A percentile compares a stretch with the other conserved stretches of the same genome.
phyloP scores from a whole-genome alignment of 2,329 filamentous ascomycete species.

The Ophiostoma himal-ulmi region DNA sequence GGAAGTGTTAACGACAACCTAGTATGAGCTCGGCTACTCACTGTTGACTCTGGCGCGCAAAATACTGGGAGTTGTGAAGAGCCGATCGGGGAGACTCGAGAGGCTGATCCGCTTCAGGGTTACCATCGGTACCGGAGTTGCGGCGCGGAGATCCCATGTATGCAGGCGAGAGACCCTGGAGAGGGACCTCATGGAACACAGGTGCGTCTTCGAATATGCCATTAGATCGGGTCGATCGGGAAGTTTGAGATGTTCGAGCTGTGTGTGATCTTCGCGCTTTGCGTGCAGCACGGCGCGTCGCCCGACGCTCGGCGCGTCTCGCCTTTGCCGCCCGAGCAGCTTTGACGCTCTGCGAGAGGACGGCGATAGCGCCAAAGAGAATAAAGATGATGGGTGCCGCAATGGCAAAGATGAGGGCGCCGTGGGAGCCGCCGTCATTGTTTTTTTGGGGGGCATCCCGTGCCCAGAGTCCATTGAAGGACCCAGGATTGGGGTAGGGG shows the following conservation, averaged over 20 bases:
- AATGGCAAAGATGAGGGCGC: constrained; percentile 2
- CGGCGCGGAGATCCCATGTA: background rate
- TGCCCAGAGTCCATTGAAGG: background rate
- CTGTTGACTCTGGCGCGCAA: background rate
- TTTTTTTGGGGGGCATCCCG: background rate
- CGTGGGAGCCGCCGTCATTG: background rate
- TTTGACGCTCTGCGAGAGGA: background rate
- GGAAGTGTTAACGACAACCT: too few species aligned
- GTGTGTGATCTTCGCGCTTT: background rate
- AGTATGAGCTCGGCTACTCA: background rate
- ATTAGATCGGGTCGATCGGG: background rate
- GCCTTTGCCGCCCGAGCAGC: background rate
- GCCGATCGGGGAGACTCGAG: background rate
- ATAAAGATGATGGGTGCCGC: background rate
- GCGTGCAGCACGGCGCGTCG: background rate
- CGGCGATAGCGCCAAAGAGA: background rate
- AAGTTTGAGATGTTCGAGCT: background rate
- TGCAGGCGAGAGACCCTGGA: background rate
- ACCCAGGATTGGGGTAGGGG: background rate
- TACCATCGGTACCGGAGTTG: background rate
- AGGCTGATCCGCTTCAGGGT: background rate
- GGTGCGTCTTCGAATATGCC: background rate
- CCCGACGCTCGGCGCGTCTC: background rate
- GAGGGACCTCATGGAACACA: background rate
- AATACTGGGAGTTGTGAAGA: background rate